Evolutionary conservation across 176 grass and related monocot species (phyloP).

Genomic region (Oryza nivara): DNA sequence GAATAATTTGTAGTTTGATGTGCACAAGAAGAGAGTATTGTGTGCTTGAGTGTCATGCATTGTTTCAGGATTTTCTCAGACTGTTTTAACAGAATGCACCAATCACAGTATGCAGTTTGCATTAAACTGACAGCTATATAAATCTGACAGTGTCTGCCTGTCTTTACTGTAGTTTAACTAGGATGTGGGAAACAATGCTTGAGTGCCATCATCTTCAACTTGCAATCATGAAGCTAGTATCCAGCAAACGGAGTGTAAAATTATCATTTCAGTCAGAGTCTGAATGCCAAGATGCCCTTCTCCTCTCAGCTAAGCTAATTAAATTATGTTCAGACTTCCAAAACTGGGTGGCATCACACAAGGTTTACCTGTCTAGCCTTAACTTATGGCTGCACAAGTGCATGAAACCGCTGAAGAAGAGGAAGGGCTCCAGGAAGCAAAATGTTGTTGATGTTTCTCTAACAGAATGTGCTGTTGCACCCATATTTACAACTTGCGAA

Average conservation of each 20-base stretch:
- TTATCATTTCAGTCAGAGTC: conserved; percentile 43
- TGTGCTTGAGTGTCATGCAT: not conserved
- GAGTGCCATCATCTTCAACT: conserved; percentile 52
- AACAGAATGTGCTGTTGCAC: conserved; percentile 32
- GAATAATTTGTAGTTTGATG: not conserved
- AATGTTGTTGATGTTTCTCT: conserved; percentile 25
- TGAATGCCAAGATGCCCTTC: conserved; percentile 29
- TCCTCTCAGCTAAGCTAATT: conserved; percentile 47
- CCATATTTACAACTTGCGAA: conserved; percentile 60
- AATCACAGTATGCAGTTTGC: not conserved
- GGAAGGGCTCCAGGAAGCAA: conserved; percentile 35
- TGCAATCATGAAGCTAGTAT: conserved; percentile 44
- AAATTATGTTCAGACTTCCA: conserved; percentile 57
- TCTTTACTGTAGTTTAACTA: conserved; percentile 50
- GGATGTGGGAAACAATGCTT: conserved; percentile 71
- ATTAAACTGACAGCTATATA: not conserved
- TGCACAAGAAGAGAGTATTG: not conserved
- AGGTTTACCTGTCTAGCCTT: conserved; percentile 54
- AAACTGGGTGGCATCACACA: conserved; percentile 63
- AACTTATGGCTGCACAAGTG: conserved; percentile 62
- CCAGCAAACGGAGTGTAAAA: conserved; percentile 37
- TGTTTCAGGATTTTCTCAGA: not conserved
- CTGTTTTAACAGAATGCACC: not conserved
- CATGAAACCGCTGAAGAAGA: conserved; percentile 56
- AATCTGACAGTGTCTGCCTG: not conserved